phyloP scores from a whole-genome alignment of 352 stramenopile species.

The Pythium insidiosum region DNA sequence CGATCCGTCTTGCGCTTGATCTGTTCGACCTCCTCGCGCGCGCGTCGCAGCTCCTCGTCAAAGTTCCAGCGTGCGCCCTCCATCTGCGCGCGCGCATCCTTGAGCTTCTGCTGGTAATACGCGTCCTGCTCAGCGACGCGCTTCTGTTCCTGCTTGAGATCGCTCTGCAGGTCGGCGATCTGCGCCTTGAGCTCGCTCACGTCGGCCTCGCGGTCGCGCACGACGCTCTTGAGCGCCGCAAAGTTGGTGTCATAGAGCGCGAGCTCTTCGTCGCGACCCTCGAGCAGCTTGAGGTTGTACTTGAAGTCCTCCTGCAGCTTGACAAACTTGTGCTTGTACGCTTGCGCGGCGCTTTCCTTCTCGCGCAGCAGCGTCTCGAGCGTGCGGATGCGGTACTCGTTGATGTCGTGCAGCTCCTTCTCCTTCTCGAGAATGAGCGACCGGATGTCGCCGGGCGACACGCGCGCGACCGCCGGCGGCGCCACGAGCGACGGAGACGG shows the following conservation, averaged over 20 bases:
- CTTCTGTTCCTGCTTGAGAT: conserved; percentile 41
- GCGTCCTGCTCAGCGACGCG: conserved; percentile 34
- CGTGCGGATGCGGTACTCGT: conserved; percentile 84
- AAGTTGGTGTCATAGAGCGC: conserved; percentile 84
- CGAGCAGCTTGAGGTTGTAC: conserved; percentile 89
- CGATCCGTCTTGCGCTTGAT: conserved; percentile 38
- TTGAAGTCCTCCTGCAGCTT: conserved; percentile 91
- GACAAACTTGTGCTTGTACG: conserved; percentile 65
- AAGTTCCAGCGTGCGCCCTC: conserved; percentile 68
- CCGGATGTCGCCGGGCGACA: conserved; percentile 64
- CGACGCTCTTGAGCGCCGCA: conserved; percentile 53
- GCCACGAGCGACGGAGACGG: too few species aligned
- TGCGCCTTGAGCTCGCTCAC: conserved; percentile 57
- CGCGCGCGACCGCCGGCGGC: conserved; percentile 12
- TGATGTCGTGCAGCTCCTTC: conserved; percentile 90
- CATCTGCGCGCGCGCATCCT: conserved; percentile 61
- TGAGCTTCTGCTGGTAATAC: conserved; percentile 65
- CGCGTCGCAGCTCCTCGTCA: conserved; percentile 57
- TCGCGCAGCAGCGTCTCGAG: conserved; percentile 72
- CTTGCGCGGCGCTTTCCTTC: conserved; percentile 33
- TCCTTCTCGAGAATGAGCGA: conserved; percentile 88
- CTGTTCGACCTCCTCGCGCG: conserved; percentile 55
- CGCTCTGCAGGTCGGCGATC: conserved; percentile 36
- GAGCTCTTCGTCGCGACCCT: conserved; percentile 87
- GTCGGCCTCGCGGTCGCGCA: conserved; percentile 69